Base-by-base conservation (phyloP, 352 stramenopile species). In the Pythium plurisporium region DNA sequence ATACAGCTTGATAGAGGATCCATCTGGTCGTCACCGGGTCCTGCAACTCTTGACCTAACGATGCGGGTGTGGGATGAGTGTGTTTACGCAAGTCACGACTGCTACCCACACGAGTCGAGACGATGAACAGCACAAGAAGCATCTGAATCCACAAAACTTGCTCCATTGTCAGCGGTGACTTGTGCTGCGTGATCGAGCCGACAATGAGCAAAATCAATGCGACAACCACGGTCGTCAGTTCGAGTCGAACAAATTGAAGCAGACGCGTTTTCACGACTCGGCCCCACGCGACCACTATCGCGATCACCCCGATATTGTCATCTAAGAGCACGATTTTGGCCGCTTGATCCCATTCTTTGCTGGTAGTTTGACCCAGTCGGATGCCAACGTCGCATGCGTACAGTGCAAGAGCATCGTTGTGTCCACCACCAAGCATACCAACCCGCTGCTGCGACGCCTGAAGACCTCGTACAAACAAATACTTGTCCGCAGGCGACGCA, bases 401-500 rank as follows among this genome's bases (percentile, higher is more conserved):
- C 15, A 91, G 65, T 19, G 73, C 75, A 25, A 76, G 74, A 0
- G 73, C 77, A 22, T 91, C 79, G 52, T 83, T 83, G 30, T 87
- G 76, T 47, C 77, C 76, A 49, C 89, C 74, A 15, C 81, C 81
- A 3, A 82, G 89, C 69, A 91, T 88, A 33, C 79, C 82, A 37
- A 63, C 73, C 22, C 92, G 51, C 47, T 86, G 54, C 10, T 73
- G 50, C 1, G 60, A 65, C 17, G 72, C 55, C 61, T 96, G 87
- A 8, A 98, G 70, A 15, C 87, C 91, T 19, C 78, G 71, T 15
- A 98, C 91, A 36, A 98, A 73, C 27, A 75, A 76, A 43, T 96
- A 74, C 59, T 98, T 98, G 62, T 98, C 91, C 42, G 83, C 49
- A 0, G 91, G 88, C 27, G 78, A 86, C 25, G 89, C 91, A 22